These are phyloP conservation scores for Hygrocybe coccinea DNA, from an alignment of 768 basidiomycete genomes.

Conservation along the genomic window DNA sequence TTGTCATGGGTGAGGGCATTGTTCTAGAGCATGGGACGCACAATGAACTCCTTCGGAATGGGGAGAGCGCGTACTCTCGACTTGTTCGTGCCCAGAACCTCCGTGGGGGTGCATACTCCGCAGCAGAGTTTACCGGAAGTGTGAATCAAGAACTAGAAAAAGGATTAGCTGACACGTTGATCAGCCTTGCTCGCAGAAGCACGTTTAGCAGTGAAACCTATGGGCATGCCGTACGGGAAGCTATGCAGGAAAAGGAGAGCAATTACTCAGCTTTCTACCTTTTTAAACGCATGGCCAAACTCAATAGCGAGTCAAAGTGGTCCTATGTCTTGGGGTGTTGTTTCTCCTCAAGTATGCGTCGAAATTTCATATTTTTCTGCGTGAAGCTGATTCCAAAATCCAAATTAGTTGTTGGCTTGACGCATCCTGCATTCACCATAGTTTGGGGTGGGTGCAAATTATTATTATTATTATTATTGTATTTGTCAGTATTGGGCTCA, in stretches of 20 bases:
- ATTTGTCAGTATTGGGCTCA: background rate
- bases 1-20: constrained; percentile 85
- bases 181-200: constrained; percentile 43
- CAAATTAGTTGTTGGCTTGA: constrained; percentile 60
- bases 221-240: constrained; percentile 41
- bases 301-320: constrained; percentile 56
- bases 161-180: constrained; percentile 55
- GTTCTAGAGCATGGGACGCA: constrained; percentile 82
- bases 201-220: constrained; percentile 58
- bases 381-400: background rate
- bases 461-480: constrained; percentile 13
- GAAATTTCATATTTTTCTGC: constrained; percentile 5
- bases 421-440: constrained; percentile 69
- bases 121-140: constrained; percentile 25
- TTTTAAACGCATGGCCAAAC: constrained; percentile 62
- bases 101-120: constrained; percentile 43
- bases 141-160: constrained; percentile 61
- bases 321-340: constrained; percentile 55
- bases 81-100: constrained; percentile 78
- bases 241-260: constrained; percentile 27
- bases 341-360: constrained; percentile 44
- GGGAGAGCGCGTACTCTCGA: constrained; percentile 66
- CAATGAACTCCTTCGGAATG: constrained; percentile 52
- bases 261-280: constrained; percentile 51
- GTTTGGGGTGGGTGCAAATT: constrained; percentile 54